These are phyloP conservation scores for Andrographis paniculata DNA, from an alignment of 305 asterid species.

Conservation along the genomic window DNA sequence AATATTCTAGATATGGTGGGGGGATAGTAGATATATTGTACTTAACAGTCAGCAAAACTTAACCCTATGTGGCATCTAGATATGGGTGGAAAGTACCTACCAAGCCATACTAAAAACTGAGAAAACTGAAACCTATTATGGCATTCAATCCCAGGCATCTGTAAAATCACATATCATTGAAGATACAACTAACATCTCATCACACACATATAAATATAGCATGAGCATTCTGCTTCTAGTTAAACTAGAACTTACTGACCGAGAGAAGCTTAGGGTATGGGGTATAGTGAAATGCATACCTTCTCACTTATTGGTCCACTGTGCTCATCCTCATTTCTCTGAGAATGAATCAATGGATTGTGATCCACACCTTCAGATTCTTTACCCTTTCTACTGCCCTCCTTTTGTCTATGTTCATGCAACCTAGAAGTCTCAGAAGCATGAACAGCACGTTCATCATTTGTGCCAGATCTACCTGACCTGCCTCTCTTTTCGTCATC, in stretches of 20 bases:
- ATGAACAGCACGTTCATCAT: slow-evolving; percentile 53
- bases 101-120: slow-evolving; percentile 9
- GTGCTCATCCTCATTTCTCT: slow-evolving; percentile 56
- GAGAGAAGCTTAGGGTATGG: slow-evolving; percentile 19
- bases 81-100: slow-evolving; percentile 1
- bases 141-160: slow-evolving; percentile 11
- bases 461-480: slow-evolving; percentile 52
- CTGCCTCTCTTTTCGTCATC: slow-evolving; percentile 64
- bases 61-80: too few relatives aligned
- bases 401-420: slow-evolving; percentile 55
- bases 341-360: slow-evolving; percentile 36
- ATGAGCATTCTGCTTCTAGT: slow-evolving; percentile 20
- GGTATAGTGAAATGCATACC: slow-evolving; percentile 58
- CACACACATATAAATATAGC: slow-evolving; percentile 15
- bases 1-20: too few relatives aligned
- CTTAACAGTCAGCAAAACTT: too few relatives aligned
- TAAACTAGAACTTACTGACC: slow-evolving; percentile 13
- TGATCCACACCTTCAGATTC: slow-evolving; percentile 59
- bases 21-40: too few relatives aligned
- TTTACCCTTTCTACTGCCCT: slow-evolving; percentile 50
- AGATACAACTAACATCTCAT: slow-evolving; percentile 13
- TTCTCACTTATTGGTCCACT: slow-evolving; percentile 47
- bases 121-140: slow-evolving; percentile 6
- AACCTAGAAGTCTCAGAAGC: slow-evolving; percentile 50
- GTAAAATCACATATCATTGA: slow-evolving; percentile 13